Evolutionary conservation across 2,329 filamentous ascomycete species (phyloP), one percentile per base, ranked within the genome.

Genomic region (Fusarium proliferatum): DNA sequence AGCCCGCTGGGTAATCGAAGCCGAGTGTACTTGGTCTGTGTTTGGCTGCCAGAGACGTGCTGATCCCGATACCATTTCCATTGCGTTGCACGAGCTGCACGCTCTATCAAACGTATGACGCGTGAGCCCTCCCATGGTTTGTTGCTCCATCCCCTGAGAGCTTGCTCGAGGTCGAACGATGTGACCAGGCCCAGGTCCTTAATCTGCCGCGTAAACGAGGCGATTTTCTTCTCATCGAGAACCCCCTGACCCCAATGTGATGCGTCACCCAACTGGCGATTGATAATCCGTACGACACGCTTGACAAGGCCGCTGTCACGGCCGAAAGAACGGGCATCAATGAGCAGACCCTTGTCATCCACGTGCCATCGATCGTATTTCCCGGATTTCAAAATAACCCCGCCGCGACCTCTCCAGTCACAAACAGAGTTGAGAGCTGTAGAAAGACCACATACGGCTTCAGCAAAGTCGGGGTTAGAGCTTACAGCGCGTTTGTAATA

Each of bases 391-490:
- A 94, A 88, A 33, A 94, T 87, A 51, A 97, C 92, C 3, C 96
- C 96, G 69, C 96, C 96, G 72, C 96, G 91, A 36, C 94, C 94
- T 77, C 90, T 89, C 96, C 96, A 99, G 78, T 96, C 93, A 80
- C 96, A 99, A 10, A 99, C 95, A 11, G 96, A 98, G 80, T 98
- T 98, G 58, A 99, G 86, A 3, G 96, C 96, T 66, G 97, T 98
- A 4, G 95, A 95, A 59, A 99, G 88, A 12, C 96, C 96, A 81
- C 96, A 99, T 1, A 99, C 96, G 11, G 96, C 96, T 83, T 99
- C 96, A 2, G 96, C 94, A 83, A 99, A 99, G 39, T 97, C 93
- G 0, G 96, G 96, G 76, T 96, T 99, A n/a, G 95, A 91, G 39
- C 89, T 88, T 15, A 99, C 96, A 43, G 96, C 96, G 72, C 95